phyloP scores from a whole-genome alignment of 805 yeast species.

The Yamadazyma kitorensis region DNA sequence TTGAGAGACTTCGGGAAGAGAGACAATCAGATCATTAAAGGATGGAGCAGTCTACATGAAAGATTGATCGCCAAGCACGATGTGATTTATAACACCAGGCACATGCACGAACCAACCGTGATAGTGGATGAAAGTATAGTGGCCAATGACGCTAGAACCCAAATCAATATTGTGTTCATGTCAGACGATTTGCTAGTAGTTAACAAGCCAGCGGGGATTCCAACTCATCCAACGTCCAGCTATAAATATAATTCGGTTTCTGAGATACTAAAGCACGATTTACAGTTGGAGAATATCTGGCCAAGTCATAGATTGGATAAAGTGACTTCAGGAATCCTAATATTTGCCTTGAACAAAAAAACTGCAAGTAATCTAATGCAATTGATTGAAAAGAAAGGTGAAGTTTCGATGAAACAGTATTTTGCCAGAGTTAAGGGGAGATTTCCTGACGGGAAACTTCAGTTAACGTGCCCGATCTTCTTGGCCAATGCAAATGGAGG shows the following conservation, averaged over 20 bases:
- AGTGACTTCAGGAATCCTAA: slow-evolving; percentile 49
- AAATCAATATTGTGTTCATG: slow-evolving; percentile 28
- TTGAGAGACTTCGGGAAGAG: slow-evolving; percentile 18
- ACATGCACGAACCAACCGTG: slow-evolving; percentile 48
- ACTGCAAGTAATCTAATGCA: slow-evolving; percentile 30
- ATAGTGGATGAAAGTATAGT: slow-evolving; percentile 14
- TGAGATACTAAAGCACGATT: slow-evolving; percentile 38
- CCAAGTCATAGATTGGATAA: slow-evolving; percentile 51
- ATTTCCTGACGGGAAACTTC: slow-evolving; percentile 31
- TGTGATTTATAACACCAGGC: slow-evolving; percentile 27
- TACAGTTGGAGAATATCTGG: slow-evolving; percentile 29
- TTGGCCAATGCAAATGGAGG: slow-evolving; percentile 32
- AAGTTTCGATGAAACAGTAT: slow-evolving; percentile 38
- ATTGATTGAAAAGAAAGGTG: slow-evolving; percentile 26
- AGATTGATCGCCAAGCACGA: slow-evolving; percentile 22
- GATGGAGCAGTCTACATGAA: slow-evolving; percentile 15
- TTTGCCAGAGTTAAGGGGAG: slow-evolving; percentile 42
- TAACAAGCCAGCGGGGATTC: slow-evolving; percentile 51
- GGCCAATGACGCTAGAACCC: slow-evolving; percentile 9
- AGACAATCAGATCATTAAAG: slow-evolving; percentile 16
- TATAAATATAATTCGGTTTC: slow-evolving; percentile 42
- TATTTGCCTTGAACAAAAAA: slow-evolving; percentile 37
- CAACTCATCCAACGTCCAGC: slow-evolving; percentile 52
- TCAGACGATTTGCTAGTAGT: slow-evolving; percentile 41
- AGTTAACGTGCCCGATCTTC: slow-evolving; percentile 40